A percentile compares a stretch with the other conserved stretches of the same genome.
These are phyloP conservation scores for Aegilops tauschii DNA, from an alignment of 176 grass and related monocot species.

Conservation along the genomic window DNA sequence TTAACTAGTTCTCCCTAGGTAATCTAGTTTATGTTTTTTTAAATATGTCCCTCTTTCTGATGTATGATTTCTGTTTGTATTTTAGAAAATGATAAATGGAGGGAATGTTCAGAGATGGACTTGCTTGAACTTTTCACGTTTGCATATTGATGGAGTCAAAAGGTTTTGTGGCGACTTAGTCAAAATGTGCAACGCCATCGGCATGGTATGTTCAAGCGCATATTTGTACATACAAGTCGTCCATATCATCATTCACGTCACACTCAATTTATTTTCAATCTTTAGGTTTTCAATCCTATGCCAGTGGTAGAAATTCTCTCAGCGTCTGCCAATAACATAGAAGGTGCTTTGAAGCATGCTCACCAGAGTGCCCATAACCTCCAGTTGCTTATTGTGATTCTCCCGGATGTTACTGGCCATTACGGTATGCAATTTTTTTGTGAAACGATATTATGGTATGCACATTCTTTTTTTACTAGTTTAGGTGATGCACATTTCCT, in stretches of 20 bases:
- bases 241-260: not conserved
- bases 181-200: constrained; percentile 62
- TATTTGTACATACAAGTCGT: not conserved
- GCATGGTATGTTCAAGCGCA: constrained; percentile 46
- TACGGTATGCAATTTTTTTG: constrained; percentile 46
- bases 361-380: constrained; percentile 21
- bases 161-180: constrained; percentile 43
- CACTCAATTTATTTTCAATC: not conserved
- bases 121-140: constrained; percentile 55
- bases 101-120: constrained; percentile 48
- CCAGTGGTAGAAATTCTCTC: constrained; percentile 19
- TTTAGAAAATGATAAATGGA: constrained; percentile 75
- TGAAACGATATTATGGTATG: not conserved
- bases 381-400: constrained; percentile 63
- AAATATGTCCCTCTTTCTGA: constrained; percentile 10
- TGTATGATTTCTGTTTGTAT: not conserved
- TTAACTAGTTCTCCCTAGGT: not conserved
- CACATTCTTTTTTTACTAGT: not conserved
- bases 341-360: constrained; percentile 47
- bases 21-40: not conserved
- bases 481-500: not conserved
- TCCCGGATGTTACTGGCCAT: constrained; percentile 43
- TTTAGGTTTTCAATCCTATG: constrained; percentile 50
- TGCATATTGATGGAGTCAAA: not conserved
- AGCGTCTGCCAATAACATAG: constrained; percentile 28